Evolutionary conservation across 2,329 filamentous ascomycete genomes (phyloP), one percentile per base, ranked within the genome.

Genomic region (Didymella keratinophila): DNA sequence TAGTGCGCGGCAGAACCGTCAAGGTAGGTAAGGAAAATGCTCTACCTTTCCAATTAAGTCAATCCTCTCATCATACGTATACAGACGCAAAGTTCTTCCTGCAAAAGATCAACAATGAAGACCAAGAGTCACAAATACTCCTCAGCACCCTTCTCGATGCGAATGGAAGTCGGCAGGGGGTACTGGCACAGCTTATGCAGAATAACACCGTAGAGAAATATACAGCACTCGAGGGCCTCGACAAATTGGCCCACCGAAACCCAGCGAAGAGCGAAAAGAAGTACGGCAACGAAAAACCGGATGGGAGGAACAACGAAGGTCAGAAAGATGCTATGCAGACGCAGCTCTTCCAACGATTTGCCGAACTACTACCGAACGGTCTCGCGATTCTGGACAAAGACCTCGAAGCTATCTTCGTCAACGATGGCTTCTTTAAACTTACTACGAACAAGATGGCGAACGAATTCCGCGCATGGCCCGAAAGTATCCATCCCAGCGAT

Each of bases 321-420:
- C 67, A 72, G 23, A 61, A 57, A 5, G 72, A 76, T 49, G 62
- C 69, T 48, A 78, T 64, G 69, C 78, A 72, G 70, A 81, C 69
- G 55, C 77, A 70, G 4, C 76, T 81, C 42, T 81, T 81, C 52
- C 75, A 77, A 25, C 67, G 75, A 11, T 81, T 81, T 42, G 79
- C 79, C 4, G 79, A 81, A 51, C 72, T 82, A 61, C 64, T 82
- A 1, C 80, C 80, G 3, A 79, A 78, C 21, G 80, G 80, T 1
- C 68, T 82, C 11, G 80, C 79, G 2, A 81, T 82, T 32, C 70
- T 82, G 6, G 78, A 81, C 58, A 75, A 76, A 45, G 72, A 78
- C 18, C 78, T 79, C 1, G 77, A 79, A 36, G 78, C 79, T 9
- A 68, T 81, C 9, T 82, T 80, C 49, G 80, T 82, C 12, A 82